These are phyloP conservation scores for Rhizoctonia solani DNA, from an alignment of 1,284 basidiomycete species.

Conservation along the genomic window DNA sequence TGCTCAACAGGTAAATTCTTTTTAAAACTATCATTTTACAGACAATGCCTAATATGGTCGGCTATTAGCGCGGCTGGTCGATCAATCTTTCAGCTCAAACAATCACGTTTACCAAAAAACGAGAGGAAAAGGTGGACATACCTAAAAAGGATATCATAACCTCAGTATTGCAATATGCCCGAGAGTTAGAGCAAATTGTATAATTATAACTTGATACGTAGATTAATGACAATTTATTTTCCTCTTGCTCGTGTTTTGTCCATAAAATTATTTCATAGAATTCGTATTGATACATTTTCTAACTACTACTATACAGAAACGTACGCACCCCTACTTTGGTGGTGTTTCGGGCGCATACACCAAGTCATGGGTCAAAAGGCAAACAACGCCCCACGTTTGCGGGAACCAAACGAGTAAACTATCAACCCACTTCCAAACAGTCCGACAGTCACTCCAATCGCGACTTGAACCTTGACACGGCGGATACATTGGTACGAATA, in stretches of 20 bases:
- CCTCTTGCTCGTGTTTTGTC: no score
- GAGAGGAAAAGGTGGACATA: slow-evolving; percentile 77
- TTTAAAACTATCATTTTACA: slow-evolving; percentile 39
- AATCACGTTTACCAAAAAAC: slow-evolving; percentile 69
- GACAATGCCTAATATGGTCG: slow-evolving; percentile 31
- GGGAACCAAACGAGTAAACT: slow-evolving; percentile 81
- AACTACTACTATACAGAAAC: no score
- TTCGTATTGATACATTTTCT: neutral
- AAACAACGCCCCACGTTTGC: slow-evolving; percentile 82
- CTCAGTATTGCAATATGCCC: slow-evolving; percentile 74
- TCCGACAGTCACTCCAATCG: slow-evolving; percentile 90
- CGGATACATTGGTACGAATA: neutral
- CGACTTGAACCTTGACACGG: slow-evolving; percentile 66
- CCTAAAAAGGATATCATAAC: slow-evolving; percentile 80
- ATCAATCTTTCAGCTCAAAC: slow-evolving; percentile 63
- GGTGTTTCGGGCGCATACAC: no score
- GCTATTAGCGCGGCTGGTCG: slow-evolving; percentile 68
- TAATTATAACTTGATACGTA: slow-evolving; percentile 47
- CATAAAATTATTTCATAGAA: no score
- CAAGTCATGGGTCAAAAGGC: no score
- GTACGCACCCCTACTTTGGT: no score
- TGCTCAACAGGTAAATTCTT: slow-evolving; percentile 65
- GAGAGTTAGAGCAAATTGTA: slow-evolving; percentile 87
- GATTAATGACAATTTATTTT: no score
- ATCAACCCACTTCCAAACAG: slow-evolving; percentile 85